A percentile compares a stretch with the other conserved stretches of the same genome.
These are phyloP conservation scores for Venturiaceae sp. DNA, from an alignment of 2,329 filamentous ascomycete genomes.

Conservation along the genomic window DNA sequence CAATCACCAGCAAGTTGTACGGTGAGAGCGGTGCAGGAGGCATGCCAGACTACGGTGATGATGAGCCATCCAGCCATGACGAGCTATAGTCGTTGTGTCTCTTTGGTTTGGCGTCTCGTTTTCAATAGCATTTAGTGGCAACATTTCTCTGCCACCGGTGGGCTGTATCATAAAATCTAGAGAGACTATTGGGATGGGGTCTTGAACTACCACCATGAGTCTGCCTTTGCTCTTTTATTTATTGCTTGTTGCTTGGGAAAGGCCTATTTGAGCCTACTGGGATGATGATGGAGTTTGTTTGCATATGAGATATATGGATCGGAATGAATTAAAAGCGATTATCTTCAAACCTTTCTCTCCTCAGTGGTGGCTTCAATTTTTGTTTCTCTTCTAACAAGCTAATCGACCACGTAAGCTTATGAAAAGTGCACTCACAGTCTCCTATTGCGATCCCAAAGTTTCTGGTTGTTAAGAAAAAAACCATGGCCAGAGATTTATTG, in stretches of 20 bases:
- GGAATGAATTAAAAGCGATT: background rate
- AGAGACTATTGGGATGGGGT: background rate
- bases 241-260: background rate
- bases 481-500: too few species aligned
- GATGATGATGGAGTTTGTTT: background rate
- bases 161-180: background rate
- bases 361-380: too few species aligned
- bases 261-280: background rate
- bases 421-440: too few species aligned
- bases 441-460: too few species aligned
- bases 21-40: conserved; percentile 51
- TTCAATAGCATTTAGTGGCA: conserved; percentile 1
- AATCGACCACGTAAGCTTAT: too few species aligned
- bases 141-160: background rate
- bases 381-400: too few species aligned
- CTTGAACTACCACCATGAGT: background rate
- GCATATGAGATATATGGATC: background rate
- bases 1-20: conserved; percentile 98
- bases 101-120: background rate
- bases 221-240: background rate
- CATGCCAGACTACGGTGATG: conserved; percentile 51
- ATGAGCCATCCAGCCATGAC: conserved; percentile 44
- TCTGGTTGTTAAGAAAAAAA: too few species aligned
- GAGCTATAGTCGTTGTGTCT: conserved; percentile 30
- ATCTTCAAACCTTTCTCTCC: too few species aligned